Evolutionary conservation across 2,329 filamentous ascomycete species (phyloP).

Genomic region (Amesomyces nigricolor): DNA sequence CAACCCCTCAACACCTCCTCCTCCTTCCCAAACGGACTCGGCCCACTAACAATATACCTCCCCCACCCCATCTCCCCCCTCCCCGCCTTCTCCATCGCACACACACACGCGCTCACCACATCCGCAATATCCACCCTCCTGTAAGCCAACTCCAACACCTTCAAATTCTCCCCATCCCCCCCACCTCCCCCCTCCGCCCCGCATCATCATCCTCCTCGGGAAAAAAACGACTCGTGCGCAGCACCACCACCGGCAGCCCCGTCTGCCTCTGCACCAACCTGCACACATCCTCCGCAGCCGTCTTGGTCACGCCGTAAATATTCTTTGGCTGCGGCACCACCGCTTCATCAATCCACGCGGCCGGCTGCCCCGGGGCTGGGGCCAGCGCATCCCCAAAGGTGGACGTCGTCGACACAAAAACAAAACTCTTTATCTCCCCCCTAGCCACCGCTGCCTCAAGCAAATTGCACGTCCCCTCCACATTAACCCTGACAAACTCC

Average conservation of each 20-base stretch:
- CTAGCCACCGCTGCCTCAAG: conserved; percentile 35
- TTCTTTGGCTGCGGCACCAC: conserved; percentile 41
- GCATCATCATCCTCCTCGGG: conserved; percentile 44
- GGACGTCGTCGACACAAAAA: conserved; percentile 44
- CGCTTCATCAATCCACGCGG: conserved; percentile 41
- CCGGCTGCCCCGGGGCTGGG: conserved; percentile 33
- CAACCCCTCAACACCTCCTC: conserved; percentile 32
- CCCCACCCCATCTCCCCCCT: conserved; percentile 31
- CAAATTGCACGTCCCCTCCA: conserved; percentile 39
- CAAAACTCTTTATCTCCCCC: conserved; percentile 26
- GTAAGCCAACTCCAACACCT: conserved; percentile 44
- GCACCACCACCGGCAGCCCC: conserved; percentile 37
- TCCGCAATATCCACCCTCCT: conserved; percentile 41
- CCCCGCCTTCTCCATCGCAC: conserved; percentile 32
- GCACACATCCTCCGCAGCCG: conserved; percentile 45
- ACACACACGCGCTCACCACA: conserved; percentile 38
- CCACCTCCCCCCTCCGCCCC: conserved; percentile 32
- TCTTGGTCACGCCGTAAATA: conserved; percentile 45
- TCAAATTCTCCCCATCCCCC: conserved; percentile 39
- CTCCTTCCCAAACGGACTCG: conserved; percentile 34
- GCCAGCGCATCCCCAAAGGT: conserved; percentile 38
- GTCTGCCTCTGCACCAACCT: conserved; percentile 36
- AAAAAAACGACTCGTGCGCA: conserved; percentile 46
- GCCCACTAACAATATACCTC: conserved; percentile 41
- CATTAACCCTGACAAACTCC: conserved; percentile 41